phyloP scores from a whole-genome alignment of 2,329 filamentous ascomycete genomes.

The Apiospora hydei region DNA sequence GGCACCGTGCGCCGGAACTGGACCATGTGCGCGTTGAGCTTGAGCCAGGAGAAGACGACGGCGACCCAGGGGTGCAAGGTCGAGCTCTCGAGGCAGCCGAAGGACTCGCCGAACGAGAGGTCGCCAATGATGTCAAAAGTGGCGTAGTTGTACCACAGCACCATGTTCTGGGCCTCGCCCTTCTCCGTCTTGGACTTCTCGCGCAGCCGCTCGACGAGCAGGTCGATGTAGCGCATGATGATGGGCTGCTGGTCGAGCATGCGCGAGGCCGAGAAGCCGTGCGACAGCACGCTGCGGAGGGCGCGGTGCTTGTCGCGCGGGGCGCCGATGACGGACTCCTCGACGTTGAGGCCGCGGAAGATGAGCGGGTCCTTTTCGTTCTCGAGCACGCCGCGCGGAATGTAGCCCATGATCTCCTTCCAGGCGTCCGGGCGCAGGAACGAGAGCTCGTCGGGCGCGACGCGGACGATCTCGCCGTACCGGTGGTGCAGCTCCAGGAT shows the following conservation, averaged over 20 bases:
- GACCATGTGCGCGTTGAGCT: background rate
- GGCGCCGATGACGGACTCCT: constrained; percentile 40
- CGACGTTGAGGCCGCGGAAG: constrained; percentile 34
- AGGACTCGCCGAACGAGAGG: constrained; percentile 32
- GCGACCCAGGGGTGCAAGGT: constrained; percentile 32
- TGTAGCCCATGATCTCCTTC: constrained; percentile 41
- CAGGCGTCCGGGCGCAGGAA: constrained; percentile 45
- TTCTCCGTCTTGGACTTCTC: constrained; percentile 15
- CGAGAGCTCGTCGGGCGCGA: constrained; percentile 49
- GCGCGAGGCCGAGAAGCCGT: constrained; percentile 33
- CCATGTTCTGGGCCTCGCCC: constrained; percentile 24
- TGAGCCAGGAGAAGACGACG: constrained; percentile 26
- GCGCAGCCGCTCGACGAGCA: constrained; percentile 30
- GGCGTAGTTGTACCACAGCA: constrained; percentile 31
- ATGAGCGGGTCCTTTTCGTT: constrained; percentile 38
- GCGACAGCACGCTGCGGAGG: constrained; percentile 28
- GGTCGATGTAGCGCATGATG: constrained; percentile 33
- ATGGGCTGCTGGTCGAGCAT: constrained; percentile 34
- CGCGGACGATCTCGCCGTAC: constrained; percentile 49
- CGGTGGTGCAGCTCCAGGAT: constrained; percentile 39
- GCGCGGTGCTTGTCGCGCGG: constrained; percentile 33
- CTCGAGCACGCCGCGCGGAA: constrained; percentile 32
- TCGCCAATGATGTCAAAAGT: constrained; percentile 37
- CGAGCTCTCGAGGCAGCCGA: constrained; percentile 30
- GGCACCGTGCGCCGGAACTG: background rate